Conservation (phyloP, 2,329 filamentous ascomycete species). For the Gremmenia infestans region DNA sequence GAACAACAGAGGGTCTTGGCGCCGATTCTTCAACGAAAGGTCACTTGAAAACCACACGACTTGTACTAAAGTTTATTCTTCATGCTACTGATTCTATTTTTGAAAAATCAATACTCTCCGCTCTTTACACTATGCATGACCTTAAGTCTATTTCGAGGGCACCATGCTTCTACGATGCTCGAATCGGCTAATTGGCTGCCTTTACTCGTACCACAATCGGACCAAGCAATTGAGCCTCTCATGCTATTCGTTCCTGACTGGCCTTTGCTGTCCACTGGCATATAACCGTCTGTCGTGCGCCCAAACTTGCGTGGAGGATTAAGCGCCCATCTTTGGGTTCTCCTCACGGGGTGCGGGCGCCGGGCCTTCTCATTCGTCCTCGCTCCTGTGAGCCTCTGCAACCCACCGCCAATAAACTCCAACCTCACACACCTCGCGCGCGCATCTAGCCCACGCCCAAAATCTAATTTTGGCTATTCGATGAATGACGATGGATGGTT, state of each 20-base stretch:
- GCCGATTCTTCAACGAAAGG: not conserved
- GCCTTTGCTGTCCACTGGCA: not conserved
- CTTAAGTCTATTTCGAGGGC: not conserved
- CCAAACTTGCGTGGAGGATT: not conserved
- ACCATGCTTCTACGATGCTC: not conserved
- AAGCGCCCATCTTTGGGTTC: not conserved
- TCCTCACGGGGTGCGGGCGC: not conserved
- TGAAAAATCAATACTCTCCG: not conserved
- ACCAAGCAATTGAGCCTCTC: not conserved
- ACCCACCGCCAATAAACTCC: conserved; percentile 10
- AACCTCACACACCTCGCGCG: conserved; percentile 14
- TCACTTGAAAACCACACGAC: not conserved
- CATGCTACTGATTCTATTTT: not conserved
- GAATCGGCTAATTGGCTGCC: not conserved
- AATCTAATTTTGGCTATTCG: conserved; percentile 21
- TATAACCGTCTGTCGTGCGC: not conserved
- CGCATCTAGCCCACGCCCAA: conserved; percentile 11
- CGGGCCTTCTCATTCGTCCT: conserved; percentile 8
- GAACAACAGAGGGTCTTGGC: not conserved
- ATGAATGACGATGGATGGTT: conserved; percentile 6
- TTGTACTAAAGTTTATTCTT: not conserved
- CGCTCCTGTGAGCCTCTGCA: conserved; percentile 7
- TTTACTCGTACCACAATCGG: not conserved
- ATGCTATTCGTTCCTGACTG: not conserved
- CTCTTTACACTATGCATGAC: not conserved